phyloP scores from a whole-genome alignment of 805 yeast genomes.

The Saturnispora quitensis region DNA sequence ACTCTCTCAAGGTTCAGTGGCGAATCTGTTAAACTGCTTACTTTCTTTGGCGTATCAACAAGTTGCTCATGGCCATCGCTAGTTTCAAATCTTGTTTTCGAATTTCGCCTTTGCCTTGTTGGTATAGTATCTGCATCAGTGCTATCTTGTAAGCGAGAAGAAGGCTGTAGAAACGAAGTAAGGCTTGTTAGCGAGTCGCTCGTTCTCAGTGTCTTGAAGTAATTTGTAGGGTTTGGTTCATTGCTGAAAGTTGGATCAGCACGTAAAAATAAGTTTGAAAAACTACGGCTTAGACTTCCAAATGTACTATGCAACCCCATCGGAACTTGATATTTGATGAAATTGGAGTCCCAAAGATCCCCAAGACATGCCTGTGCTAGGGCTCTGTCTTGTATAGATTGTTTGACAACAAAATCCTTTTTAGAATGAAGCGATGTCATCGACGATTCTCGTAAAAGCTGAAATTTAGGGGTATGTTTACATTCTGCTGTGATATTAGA shows the following conservation, averaged over 20 bases:
- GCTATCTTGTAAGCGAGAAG: slow-evolving; percentile 4
- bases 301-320: neutral
- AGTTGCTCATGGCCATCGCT: neutral
- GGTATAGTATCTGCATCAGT: slow-evolving; percentile 6
- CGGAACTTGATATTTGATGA: neutral
- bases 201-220: neutral
- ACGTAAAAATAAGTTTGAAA: slow-evolving; percentile 1
- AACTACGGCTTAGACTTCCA: slow-evolving; percentile 4
- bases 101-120: slow-evolving; percentile 3
- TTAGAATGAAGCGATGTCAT: neutral
- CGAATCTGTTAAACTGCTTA: neutral
- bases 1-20: neutral
- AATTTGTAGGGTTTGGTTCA: neutral
- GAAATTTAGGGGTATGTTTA: neutral
- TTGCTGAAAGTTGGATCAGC: neutral
- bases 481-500: neutral
- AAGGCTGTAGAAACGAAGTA: slow-evolving; percentile 10
- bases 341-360: slow-evolving; percentile 10
- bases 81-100: neutral
- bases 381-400: slow-evolving; percentile 12
- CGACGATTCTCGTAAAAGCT: neutral
- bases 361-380: slow-evolving; percentile 11
- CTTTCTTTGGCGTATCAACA: neutral
- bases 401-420: neutral
- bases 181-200: slow-evolving; percentile 3